Evolutionary conservation across 495 filamentous ascomycete genomes (phyloP).

Genomic region (Neurospora sp.): DNA sequence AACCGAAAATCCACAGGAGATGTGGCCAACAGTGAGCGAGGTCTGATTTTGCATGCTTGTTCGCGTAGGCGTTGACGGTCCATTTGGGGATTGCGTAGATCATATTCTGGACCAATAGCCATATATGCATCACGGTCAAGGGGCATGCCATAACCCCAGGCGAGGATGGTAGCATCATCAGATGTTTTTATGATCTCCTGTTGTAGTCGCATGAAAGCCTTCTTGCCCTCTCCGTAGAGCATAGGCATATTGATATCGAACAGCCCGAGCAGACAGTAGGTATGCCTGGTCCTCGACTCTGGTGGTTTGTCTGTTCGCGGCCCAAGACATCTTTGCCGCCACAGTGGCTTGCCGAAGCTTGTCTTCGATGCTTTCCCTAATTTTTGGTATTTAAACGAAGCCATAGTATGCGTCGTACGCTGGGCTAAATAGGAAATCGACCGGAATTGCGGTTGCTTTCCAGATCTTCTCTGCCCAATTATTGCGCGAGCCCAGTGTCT

Average conservation of each 20-base stretch:
- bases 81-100: neutral
- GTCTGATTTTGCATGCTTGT: neutral
- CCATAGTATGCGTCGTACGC: no score
- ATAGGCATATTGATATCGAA: conserved; percentile 24
- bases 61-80: neutral
- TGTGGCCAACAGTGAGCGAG: neutral
- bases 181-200: conserved; percentile 21
- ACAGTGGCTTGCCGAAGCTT: neutral
- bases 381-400: no score
- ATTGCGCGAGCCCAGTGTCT: neutral
- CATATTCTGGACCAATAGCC: neutral
- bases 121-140: neutral
- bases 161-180: conserved; percentile 9
- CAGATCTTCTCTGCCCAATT: neutral
- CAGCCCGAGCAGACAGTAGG: conserved; percentile 28
- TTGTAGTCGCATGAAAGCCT: conserved; percentile 23
- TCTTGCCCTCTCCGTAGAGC: conserved; percentile 29
- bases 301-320: conserved; percentile 18
- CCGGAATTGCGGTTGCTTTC: neutral
- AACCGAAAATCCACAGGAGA: neutral
- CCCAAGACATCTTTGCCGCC: conserved; percentile 25
- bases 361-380: neutral
- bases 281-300: conserved; percentile 28
- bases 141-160: neutral
- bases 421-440: neutral